Base-by-base conservation (phyloP, 2,329 filamentous ascomycete species). In the Colletotrichum truncatum region DNA sequence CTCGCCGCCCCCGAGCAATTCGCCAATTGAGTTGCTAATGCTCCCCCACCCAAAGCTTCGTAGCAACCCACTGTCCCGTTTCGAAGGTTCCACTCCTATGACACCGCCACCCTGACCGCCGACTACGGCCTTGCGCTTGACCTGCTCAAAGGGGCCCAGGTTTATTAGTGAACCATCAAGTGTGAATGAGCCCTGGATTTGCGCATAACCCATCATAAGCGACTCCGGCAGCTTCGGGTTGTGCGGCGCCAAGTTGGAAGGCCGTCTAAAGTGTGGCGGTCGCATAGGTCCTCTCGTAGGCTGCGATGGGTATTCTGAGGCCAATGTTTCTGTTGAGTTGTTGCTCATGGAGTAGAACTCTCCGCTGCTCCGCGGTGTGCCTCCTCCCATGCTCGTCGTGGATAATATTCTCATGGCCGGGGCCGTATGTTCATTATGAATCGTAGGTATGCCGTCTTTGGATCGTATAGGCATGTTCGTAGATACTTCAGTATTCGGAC, bases 151-250 rank as follows among this genome's bases (percentile, higher is more conserved):
- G 0, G 93, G 93, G 0, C 89, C 89, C 38, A 97, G 89, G 72
- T 97, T 95, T 65, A 99, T 89, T 21, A 99, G 81, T 2, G 96
- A 97, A 1, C 94, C 94, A 74, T 99, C 96, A 6, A 99, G 81
- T 0, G 90, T 93, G 71, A 99, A 99, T 0, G 93, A 94, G 4
- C 96, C 96, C 77, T 93, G 92, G 3, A 98, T 88, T 72, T 99
- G 96, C 3, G 93, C 95, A 78, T 97, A 99, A 0, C 94, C 96
- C 96, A 99, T 99, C 89, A 99, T 97, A 57, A 99, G 81, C 1
- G 91, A 90, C 75, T 98, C 94, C 1, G 93, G 89, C 38, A 83
- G 76, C 71, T 80, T 82, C 39, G 82, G 75, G 67, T 80, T 78
- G 64, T 76, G 77, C 70, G 72, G 77, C 66, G 76, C 73, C 58